These are phyloP conservation scores for Hordeum marinum DNA, from an alignment of 176 grass and related monocot species.

Conservation along the genomic window DNA sequence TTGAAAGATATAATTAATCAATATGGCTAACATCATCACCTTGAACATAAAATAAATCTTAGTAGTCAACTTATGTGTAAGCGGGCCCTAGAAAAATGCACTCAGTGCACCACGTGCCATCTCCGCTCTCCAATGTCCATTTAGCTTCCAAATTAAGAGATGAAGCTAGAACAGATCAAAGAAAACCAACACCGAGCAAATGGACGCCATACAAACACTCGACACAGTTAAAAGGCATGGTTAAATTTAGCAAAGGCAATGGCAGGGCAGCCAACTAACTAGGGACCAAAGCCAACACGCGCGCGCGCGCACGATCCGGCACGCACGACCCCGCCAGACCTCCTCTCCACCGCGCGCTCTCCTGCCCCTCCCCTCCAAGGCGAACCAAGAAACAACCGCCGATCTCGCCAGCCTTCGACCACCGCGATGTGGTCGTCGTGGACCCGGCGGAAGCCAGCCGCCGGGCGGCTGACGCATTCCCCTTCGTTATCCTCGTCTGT, in stretches of 20 bases:
- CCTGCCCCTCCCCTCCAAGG: not conserved
- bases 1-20: too few relatives aligned
- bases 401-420: not conserved
- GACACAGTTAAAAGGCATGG: slow-evolving; percentile 7
- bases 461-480: slow-evolving; percentile 32
- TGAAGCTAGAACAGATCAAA: not conserved
- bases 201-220: slow-evolving; percentile 1
- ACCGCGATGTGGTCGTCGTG: slow-evolving; percentile 47
- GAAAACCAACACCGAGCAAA: slow-evolving; percentile 16
- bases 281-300: slow-evolving; percentile 18
- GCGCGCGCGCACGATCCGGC: slow-evolving; percentile 24
- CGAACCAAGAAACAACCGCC: slow-evolving; percentile 9
- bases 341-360: slow-evolving; percentile 13
- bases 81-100: not conserved
- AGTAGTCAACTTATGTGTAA: too few relatives aligned
- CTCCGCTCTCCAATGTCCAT: not conserved
- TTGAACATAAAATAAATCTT: too few relatives aligned
- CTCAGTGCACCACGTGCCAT: not conserved
- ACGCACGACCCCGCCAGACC: not conserved
- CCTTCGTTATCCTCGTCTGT: slow-evolving; percentile 21
- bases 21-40: too few relatives aligned
- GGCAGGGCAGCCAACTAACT: slow-evolving; percentile 8
- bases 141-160: not conserved
- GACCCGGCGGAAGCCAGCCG: slow-evolving; percentile 21
- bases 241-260: slow-evolving; percentile 42